Percentiles rank a stretch among this genome's conserved stretches.
Conservation (phyloP, 75 land plant genomes). For the Selaginella moellendorffii region DNA sequence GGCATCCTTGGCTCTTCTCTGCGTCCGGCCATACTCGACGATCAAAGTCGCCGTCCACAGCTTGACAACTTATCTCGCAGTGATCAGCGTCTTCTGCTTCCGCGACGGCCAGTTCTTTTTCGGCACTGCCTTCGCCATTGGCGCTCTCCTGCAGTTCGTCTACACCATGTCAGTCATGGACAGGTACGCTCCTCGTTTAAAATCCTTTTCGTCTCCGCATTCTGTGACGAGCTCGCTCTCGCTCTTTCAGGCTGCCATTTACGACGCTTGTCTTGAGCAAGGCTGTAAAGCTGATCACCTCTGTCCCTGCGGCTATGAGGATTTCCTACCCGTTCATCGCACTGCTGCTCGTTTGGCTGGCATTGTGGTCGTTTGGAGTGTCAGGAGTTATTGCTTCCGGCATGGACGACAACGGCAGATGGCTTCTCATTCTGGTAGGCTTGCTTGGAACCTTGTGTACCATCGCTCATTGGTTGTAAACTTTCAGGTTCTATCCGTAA, state of each 20-base stretch:
- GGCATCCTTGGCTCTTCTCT: conserved; percentile 49
- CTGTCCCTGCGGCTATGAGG: conserved; percentile 58
- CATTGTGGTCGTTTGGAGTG: conserved; percentile 77
- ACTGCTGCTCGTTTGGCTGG: conserved; percentile 79
- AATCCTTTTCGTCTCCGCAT: neutral
- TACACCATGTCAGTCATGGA: conserved; percentile 82
- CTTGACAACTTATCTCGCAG: conserved; percentile 73
- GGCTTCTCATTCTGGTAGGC: conserved; percentile 89
- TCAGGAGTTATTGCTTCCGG: conserved; percentile 68
- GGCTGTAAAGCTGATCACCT: conserved; percentile 65
- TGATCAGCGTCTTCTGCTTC: conserved; percentile 70
- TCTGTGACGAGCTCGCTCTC: neutral
- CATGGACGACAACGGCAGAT: conserved; percentile 39
- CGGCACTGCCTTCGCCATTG: conserved; percentile 78
- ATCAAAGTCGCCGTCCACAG: conserved; percentile 70
- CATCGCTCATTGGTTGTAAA: too few species aligned
- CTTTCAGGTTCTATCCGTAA: conserved; percentile 62
- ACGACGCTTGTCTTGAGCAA: conserved; percentile 70
- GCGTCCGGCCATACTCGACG: conserved; percentile 40
- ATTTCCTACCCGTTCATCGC: conserved; percentile 60
- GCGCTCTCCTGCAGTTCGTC: conserved; percentile 71
- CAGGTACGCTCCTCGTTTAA: conserved; percentile 37
- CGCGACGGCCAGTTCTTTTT: conserved; percentile 62
- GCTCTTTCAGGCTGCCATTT: conserved; percentile 58
- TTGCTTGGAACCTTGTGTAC: neutral